These are phyloP conservation scores for Fragaria iinumae DNA, from an alignment of 306 rosid genomes.

Conservation along the genomic window DNA sequence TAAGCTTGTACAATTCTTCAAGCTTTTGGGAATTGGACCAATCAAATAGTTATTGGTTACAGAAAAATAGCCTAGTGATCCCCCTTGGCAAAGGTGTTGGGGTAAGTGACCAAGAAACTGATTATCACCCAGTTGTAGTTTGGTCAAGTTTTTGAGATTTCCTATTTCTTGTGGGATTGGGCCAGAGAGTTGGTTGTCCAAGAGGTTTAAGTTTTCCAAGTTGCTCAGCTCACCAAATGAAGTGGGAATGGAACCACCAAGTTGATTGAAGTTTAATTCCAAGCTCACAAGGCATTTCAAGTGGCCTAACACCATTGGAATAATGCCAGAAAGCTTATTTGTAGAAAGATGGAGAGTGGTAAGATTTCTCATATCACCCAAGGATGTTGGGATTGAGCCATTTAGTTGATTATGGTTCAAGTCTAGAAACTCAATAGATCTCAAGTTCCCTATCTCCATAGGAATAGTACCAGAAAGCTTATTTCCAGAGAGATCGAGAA, in stretches of 20 bases:
- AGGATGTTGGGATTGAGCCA: not conserved
- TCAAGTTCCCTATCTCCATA: not conserved
- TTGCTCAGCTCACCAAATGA: conserved; percentile 14
- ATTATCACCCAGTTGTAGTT: not conserved
- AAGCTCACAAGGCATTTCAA: conserved; percentile 13
- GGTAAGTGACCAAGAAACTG: not conserved
- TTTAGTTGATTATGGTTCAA: not conserved
- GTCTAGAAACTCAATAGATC: not conserved
- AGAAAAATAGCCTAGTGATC: not conserved
- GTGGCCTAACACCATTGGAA: conserved; percentile 16
- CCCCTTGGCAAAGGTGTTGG: not conserved
- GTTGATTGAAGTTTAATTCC: not conserved
- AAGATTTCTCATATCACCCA: not conserved
- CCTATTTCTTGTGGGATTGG: not conserved
- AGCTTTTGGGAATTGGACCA: conserved; percentile 17
- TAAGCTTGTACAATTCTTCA: conserved; percentile 11
- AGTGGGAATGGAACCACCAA: conserved; percentile 2
- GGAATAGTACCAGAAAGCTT: conserved; percentile 6
- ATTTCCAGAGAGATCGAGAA: not conserved
- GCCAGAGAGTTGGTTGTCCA: conserved; percentile 32
- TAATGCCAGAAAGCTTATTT: not conserved
- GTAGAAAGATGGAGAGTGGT: not conserved
- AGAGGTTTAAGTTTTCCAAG: not conserved
- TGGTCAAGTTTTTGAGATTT: not conserved
- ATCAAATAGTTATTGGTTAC: not conserved